Base-by-base conservation (phyloP, 2,329 filamentous ascomycete genomes). In the Diaporthe amygdali region DNA sequence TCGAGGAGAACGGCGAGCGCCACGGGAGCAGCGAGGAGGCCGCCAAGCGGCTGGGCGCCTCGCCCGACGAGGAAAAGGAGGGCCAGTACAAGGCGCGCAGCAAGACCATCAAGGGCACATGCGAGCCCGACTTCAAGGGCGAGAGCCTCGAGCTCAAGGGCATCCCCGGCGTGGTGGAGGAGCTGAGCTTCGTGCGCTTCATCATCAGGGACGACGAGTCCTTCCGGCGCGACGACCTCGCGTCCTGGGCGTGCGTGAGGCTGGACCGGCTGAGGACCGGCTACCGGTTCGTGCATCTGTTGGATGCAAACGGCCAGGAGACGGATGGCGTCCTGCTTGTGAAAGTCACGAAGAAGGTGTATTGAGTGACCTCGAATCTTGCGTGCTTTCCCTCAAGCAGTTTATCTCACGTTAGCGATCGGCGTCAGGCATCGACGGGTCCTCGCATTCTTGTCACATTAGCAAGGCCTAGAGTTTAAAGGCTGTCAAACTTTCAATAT, bases 191-290 rank as follows among this genome's bases (percentile, higher is more conserved):
- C 83, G 85, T 94, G 68, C 87, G 93, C 77, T 94, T 98, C 85
- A 94, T 97, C 76, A 87, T 98, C 75, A 93, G 95, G 81, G 94
- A 98, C 79, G 93, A 97, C 75, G 93, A 96, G 80, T 89, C 95
- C 75, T 91, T 92, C 5, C 88, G 88, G 73, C 59, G 64, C 27
- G 95, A 98, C 77, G 89, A 92, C 71, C 81, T 97, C 70, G 92
- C 94, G 14, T 94, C 93, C 3, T 98, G 96, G 96, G 91, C 93
- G 2, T 97, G 95, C 78, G 91, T 97, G 76, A 88, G 95, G 47
- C 88, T 98, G 27, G 95, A 98, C 81, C 88, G 95, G 9, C 81
- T 98, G 71, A 90, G 90, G 72, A 84, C 88, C 41, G 96, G 96
- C 0, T 93, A 93, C 75, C 87, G 95, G 14, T 90, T 97, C 75